Base-by-base conservation (phyloP, 805 yeast species). In the Lipomyces lipofer region DNA sequence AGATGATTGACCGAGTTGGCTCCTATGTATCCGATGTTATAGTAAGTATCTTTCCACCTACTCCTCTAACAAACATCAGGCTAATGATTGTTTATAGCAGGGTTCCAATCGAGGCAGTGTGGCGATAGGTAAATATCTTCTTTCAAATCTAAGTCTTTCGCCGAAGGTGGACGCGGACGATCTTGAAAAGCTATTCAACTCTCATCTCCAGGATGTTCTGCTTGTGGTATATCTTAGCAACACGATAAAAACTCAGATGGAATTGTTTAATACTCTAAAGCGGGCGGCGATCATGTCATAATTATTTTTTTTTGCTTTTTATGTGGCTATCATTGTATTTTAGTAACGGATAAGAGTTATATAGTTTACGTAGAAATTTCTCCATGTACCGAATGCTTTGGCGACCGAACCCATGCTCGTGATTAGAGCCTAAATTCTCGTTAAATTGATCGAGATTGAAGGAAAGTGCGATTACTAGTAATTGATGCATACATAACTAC, bases 161-260 rank as follows among this genome's bases (percentile, higher is more conserved):
- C 78, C 78, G 12, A 65, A 67, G 35, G 58, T 71, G 1, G 76
- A 80, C 59, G 64, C 76, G 59, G 81, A 78, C 43, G 76, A 77
- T 47, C 75, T 86, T 64, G 81, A 80, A 66, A 71, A 76, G 60
- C 77, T 83, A 58, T 82, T 88, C 76, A 82, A 81, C 67, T 77
- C 80, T 33, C 90, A 87, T 69, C 76, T 84, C 67, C 89, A 87
- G 70, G 96, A 89, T 65, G 83, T 88, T 40, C 76, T 86, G 58
- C 81, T 88, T 82, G 79, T 89, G 59, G 92, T 87, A 68, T 86
- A 85, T 68, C 78, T 89, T 71, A 85, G 95, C 53, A 82, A 85
- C 63, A 86, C 94, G 51, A 83, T 89, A 64, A 87, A 86, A 74
- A 86, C 89, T 60, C 96, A 89, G 51, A 43, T 60, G 54, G 63